Evolutionary conservation across 2,329 filamentous ascomycete species (phyloP), one percentile per base, ranked within the genome.

Genomic region (Colletotrichum sp.): DNA sequence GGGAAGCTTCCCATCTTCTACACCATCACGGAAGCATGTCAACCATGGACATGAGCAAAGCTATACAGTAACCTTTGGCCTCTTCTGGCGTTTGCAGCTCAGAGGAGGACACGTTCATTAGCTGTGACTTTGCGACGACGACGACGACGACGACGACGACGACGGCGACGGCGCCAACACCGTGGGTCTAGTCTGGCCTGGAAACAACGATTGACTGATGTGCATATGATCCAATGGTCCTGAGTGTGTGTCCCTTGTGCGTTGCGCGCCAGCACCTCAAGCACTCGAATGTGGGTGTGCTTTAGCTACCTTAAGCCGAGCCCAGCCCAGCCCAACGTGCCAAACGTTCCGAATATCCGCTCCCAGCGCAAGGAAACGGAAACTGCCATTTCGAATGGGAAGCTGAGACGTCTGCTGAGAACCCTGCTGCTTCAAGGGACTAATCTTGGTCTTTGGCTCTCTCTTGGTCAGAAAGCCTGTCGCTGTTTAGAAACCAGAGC

Each of bases 321-420:
- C 66, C 71, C 65, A 73, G 55, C 66, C 71, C 65, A 73, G 36
- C 55, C 24, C 57, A 34, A 32, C 58, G 55, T 73, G 71, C 66
- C 71, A 74, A 60, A 21, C 66, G 66, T 74, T 65, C 71, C 67
- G 71, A 74, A 32, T 43, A 74, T 64, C 71, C 71, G 71, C 58
- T 74, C 71, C 30, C 71, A 74, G 71, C 66, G 24, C 55, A 32
- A 15, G 24, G 26, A 38, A 48, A 36, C 34, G 34, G 34, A 36
- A 32, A 58, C 71, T 55, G 28, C 65, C 57, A 18, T 34, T 55
- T 55, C 13, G 9, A 16, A 32, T 57, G 57, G 30, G 21, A 70
- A 63, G 30, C 36, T 63, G 65, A 70, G 65, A 73, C 71, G 57
- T 30, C 64, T 52, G 38, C 26, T 24, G 8, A 38, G 16, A 38